These are phyloP conservation scores for Hymenoscyphus occultus DNA, from an alignment of 2,329 filamentous ascomycete species.

Conservation along the genomic window DNA sequence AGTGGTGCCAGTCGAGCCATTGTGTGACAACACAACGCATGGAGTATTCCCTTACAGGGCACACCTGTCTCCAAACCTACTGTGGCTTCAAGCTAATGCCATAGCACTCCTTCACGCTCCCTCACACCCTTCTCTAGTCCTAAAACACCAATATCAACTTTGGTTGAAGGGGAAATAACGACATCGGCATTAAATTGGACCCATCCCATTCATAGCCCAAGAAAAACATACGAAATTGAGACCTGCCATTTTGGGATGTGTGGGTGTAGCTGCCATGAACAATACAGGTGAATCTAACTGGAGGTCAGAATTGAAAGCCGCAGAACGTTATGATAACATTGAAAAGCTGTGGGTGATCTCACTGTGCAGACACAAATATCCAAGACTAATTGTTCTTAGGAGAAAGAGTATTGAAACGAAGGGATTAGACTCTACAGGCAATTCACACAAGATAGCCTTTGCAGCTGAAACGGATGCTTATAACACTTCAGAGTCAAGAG, in stretches of 20 bases:
- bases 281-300: constrained; percentile 25
- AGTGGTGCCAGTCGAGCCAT: not conserved
- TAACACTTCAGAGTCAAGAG: constrained; percentile 53
- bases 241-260: constrained; percentile 9
- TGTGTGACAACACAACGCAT: not conserved
- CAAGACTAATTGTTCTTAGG: constrained; percentile 16
- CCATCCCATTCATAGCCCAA: not conserved
- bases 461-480: constrained; percentile 64
- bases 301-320: constrained; percentile 29
- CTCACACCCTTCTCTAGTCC: not conserved
- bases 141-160: not conserved
- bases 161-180: not conserved
- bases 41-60: not conserved
- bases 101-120: not conserved
- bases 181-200: not conserved
- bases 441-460: constrained; percentile 54
- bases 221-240: not conserved
- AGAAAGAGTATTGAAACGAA: constrained; percentile 37
- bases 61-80: not conserved
- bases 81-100: not conserved
- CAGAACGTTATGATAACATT: constrained; percentile 61
- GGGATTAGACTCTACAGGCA: constrained; percentile 45
- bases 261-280: constrained; percentile 13
- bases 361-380: not conserved
- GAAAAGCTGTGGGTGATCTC: constrained; percentile 54